Percentiles rank a stretch among this genome's conserved stretches.
These are phyloP conservation scores for Neurospora sp. DNA, from an alignment of 495 filamentous ascomycete species.

Conservation along the genomic window DNA sequence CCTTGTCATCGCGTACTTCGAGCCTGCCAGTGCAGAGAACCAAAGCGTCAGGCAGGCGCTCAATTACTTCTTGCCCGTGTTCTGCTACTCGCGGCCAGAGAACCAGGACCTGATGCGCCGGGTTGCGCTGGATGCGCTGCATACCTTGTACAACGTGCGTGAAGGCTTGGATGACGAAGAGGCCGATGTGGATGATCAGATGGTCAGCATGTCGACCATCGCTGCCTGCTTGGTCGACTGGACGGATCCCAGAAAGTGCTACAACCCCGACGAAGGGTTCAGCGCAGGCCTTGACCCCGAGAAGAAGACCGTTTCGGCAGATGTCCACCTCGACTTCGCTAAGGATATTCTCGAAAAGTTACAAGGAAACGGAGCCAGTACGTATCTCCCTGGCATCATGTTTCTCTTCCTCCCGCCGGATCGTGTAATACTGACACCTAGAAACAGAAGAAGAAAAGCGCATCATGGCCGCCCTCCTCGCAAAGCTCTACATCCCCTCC, in stretches of 20 bases:
- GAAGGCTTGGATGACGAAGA: slow-evolving; percentile 69
- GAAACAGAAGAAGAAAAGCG: slow-evolving; percentile 73
- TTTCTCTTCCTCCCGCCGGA: slow-evolving; percentile 6
- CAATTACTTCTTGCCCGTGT: slow-evolving; percentile 93
- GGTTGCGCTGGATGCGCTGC: slow-evolving; percentile 59
- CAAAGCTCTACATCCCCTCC: slow-evolving; percentile 71
- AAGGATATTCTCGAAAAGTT: slow-evolving; percentile 50
- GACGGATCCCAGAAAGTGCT: slow-evolving; percentile 87
- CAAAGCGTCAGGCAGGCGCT: slow-evolving; percentile 82
- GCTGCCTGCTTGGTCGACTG: slow-evolving; percentile 81
- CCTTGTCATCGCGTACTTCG: slow-evolving; percentile 79
- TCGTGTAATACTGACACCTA: slow-evolving; percentile 13
- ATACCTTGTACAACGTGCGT: slow-evolving; percentile 53
- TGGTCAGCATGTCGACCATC: slow-evolving; percentile 65
- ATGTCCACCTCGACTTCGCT: slow-evolving; percentile 61
- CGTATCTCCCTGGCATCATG: slow-evolving; percentile 19
- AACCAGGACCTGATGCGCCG: slow-evolving; percentile 72
- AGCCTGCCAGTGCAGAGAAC: slow-evolving; percentile 73
- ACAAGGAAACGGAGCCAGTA: slow-evolving; percentile 47
- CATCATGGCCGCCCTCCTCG: slow-evolving; percentile 62
- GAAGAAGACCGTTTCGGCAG: slow-evolving; percentile 50
- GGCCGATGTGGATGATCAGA: slow-evolving; percentile 68
- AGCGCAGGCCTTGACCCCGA: slow-evolving; percentile 42
- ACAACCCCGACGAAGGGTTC: slow-evolving; percentile 47
- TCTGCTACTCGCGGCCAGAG: slow-evolving; percentile 69